These are phyloP conservation scores for Primulina huaijiensis DNA, from an alignment of 257 asterid genomes.

Conservation along the genomic window DNA sequence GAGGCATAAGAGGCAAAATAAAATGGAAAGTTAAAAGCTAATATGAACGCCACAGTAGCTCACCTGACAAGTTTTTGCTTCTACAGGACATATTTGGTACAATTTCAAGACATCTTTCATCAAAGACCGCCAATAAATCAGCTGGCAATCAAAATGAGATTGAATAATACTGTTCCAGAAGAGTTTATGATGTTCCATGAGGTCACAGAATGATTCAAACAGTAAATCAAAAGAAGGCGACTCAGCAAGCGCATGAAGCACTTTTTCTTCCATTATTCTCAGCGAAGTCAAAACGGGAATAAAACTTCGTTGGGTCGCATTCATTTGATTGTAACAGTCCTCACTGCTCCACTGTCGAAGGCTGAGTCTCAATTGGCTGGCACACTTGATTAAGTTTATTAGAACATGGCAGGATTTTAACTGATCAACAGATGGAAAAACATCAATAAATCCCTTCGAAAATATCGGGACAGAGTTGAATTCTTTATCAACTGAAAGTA, in stretches of 20 bases:
- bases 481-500: constrained; percentile 34
- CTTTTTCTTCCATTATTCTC: constrained; percentile 51
- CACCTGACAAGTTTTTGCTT: constrained; percentile 59
- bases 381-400: constrained; percentile 48
- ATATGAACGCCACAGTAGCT: constrained; percentile 28
- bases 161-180: constrained; percentile 59
- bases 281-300: constrained; percentile 45
- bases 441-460: constrained; percentile 45
- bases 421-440: constrained; percentile 36
- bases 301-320: constrained; percentile 33
- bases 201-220: constrained; percentile 47
- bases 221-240: constrained; percentile 55
- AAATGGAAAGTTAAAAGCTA: constrained; percentile 17
- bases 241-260: constrained; percentile 56
- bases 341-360: constrained; percentile 77
- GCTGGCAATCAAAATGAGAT: constrained; percentile 40
- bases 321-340: constrained; percentile 22
- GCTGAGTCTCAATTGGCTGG: constrained; percentile 58
- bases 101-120: constrained; percentile 51
- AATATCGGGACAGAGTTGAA: constrained; percentile 47
- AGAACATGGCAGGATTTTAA: constrained; percentile 37
- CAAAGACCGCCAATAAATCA: constrained; percentile 58
- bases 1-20: constrained; percentile 3
- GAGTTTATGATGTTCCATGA: constrained; percentile 72
- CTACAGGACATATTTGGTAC: constrained; percentile 46